A percentile compares a stretch with the other conserved stretches of the same genome.
phyloP scores from a whole-genome alignment of 2,329 filamentous ascomycete species.

The Penicillium sp. region DNA sequence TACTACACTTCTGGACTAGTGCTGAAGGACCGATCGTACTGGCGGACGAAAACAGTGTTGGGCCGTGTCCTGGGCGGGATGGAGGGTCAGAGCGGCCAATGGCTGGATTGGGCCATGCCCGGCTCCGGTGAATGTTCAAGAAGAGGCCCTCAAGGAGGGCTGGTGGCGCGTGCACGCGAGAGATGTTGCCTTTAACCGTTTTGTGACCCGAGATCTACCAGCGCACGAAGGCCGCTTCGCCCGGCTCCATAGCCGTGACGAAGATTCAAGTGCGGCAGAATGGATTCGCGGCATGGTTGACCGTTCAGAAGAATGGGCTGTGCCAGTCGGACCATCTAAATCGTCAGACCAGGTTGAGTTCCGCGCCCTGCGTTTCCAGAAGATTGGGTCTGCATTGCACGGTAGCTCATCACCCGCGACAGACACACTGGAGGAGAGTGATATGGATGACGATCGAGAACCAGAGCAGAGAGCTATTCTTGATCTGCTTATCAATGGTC shows the following conservation, averaged over 20 bases:
- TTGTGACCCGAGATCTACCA: conserved; percentile 3
- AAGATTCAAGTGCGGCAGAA: background rate
- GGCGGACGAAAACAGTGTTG: conserved; percentile 27
- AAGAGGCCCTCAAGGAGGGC: background rate
- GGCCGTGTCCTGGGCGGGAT: conserved; percentile 28
- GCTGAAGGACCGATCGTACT: conserved; percentile 26
- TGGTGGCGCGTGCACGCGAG: conserved; percentile 8
- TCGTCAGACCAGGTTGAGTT: conserved; percentile 7
- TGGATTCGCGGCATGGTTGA: conserved; percentile 1
- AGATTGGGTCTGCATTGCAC: background rate
- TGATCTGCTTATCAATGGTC: conserved; percentile 19
- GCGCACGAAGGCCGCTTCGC: background rate
- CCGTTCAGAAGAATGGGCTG: conserved; percentile 10
- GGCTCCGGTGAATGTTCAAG: conserved; percentile 3
- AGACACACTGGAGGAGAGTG: background rate
- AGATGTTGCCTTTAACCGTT: conserved; percentile 13
- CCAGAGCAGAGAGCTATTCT: conserved; percentile 13
- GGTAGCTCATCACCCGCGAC: background rate
- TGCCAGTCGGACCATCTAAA: conserved; percentile 1
- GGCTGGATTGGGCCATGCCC: conserved; percentile 31
- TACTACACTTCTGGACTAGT: conserved; percentile 24
- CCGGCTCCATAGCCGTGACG: background rate
- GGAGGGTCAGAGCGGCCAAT: conserved; percentile 15
- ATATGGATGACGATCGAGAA: background rate
- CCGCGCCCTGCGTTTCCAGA: background rate